Conservation (phyloP, 768 basidiomycete genomes). For the Hortiboletus campestris region DNA sequence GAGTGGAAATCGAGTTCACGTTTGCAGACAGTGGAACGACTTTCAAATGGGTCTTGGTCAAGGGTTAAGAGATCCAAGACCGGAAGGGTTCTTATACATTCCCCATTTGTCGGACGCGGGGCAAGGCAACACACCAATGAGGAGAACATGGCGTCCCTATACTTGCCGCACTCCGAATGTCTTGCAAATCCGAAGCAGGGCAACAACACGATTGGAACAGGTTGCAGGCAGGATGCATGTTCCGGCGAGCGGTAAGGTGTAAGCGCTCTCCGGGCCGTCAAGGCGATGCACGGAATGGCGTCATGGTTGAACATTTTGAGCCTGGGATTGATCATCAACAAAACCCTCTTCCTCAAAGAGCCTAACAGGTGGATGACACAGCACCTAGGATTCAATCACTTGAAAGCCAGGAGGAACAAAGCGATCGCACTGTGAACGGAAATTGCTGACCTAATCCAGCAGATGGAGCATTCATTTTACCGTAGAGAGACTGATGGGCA, state of each 20-base stretch:
- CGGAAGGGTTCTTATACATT: slow-evolving; percentile 29
- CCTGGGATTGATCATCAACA: slow-evolving; percentile 27
- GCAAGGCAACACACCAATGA: slow-evolving; percentile 16
- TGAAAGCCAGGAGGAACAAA: slow-evolving; percentile 6
- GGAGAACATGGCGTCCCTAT: slow-evolving; percentile 29
- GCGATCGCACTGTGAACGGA: slow-evolving; percentile 17
- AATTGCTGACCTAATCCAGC: slow-evolving; percentile 24
- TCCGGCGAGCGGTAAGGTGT: slow-evolving; percentile 26
- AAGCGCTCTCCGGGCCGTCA: slow-evolving; percentile 28
- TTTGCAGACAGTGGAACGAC: slow-evolving; percentile 20
- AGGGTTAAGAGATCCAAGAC: slow-evolving; percentile 23
- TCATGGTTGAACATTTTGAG: slow-evolving; percentile 24
- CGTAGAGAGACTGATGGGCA: slow-evolving; percentile 1
- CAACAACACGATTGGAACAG: slow-evolving; percentile 31
- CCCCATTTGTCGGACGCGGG: slow-evolving; percentile 24
- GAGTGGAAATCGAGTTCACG: slow-evolving; percentile 19
- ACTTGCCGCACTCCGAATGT: slow-evolving; percentile 27
- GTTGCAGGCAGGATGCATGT: slow-evolving; percentile 30
- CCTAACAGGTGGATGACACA: slow-evolving; percentile 25
- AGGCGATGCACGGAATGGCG: slow-evolving; percentile 26
- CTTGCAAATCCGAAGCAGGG: slow-evolving; percentile 35
- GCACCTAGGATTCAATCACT: slow-evolving; percentile 12
- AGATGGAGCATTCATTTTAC: slow-evolving; percentile 21
- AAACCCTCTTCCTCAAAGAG: slow-evolving; percentile 32
- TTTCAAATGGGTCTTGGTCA: slow-evolving; percentile 25